These are phyloP conservation scores for Penicilliopsis zonata DNA, from an alignment of 495 filamentous ascomycete species.

Conservation along the genomic window DNA sequence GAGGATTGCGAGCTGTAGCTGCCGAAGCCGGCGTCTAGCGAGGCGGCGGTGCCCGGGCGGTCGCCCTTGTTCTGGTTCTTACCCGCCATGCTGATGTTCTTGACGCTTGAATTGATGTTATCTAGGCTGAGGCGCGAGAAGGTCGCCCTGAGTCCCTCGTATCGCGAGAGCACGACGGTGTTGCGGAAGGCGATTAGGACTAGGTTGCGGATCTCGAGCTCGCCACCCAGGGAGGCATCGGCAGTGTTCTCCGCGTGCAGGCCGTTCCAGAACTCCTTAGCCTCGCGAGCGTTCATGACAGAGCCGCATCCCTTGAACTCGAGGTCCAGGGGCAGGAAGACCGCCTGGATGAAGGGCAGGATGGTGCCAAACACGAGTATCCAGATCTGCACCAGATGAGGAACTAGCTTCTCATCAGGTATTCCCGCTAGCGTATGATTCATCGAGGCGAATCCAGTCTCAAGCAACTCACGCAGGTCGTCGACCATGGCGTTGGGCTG, in stretches of 20 bases:
- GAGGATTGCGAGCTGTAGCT: constrained; percentile 68
- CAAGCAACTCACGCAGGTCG: constrained; percentile 67
- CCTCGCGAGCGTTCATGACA: constrained; percentile 62
- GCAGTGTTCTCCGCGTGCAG: constrained; percentile 15
- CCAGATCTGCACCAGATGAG: constrained; percentile 87
- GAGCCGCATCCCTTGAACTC: constrained; percentile 81
- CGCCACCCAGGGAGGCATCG: constrained; percentile 25
- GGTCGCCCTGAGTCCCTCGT: constrained; percentile 73
- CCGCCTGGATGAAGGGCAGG: constrained; percentile 89
- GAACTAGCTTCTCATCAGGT: constrained; percentile 73
- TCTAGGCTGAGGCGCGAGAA: constrained; percentile 89
- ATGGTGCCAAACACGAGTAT: constrained; percentile 80
- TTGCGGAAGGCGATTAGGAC: constrained; percentile 87
- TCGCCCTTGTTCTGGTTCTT: constrained; percentile 31
- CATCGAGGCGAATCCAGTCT: constrained; percentile 74
- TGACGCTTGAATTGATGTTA: constrained; percentile 50
- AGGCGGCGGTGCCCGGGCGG: constrained; percentile 58
- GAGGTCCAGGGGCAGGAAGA: constrained; percentile 86
- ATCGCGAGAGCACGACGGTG: constrained; percentile 70
- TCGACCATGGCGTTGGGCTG: constrained; percentile 58
- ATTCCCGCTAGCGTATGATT: constrained; percentile 67
- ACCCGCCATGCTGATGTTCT: constrained; percentile 32
- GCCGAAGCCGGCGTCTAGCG: constrained; percentile 54
- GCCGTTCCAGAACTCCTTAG: constrained; percentile 78
- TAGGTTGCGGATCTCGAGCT: constrained; percentile 76